A percentile compares a stretch with the other conserved stretches of the same genome.
Conservation (phyloP, 768 basidiomycete species). For the Naganishia randhawae region DNA sequence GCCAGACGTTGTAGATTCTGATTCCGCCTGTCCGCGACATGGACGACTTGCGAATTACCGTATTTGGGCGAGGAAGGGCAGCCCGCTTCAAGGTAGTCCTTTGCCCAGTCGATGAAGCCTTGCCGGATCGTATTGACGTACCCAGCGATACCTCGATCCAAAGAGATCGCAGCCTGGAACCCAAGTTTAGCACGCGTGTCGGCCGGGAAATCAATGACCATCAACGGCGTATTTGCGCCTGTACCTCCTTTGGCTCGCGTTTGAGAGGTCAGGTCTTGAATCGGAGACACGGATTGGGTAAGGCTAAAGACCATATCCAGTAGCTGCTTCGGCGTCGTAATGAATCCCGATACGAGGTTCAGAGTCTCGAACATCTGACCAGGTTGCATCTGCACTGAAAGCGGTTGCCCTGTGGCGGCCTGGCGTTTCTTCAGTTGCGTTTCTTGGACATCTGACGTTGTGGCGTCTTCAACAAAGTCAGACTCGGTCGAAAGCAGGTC, state of each 20-base stretch:
- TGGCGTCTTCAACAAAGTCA: not conserved
- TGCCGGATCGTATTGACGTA: slow-evolving; percentile 34
- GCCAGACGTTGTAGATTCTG: slow-evolving; percentile 38
- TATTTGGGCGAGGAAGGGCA: slow-evolving; percentile 33
- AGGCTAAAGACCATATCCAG: slow-evolving; percentile 39
- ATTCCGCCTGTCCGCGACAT: slow-evolving; percentile 40
- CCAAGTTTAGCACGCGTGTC: slow-evolving; percentile 30
- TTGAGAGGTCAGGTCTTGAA: slow-evolving; percentile 32
- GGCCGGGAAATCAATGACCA: slow-evolving; percentile 7
- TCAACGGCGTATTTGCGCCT: slow-evolving; percentile 4
- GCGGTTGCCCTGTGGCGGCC: not conserved
- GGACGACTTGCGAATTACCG: slow-evolving; percentile 16
- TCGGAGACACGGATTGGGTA: slow-evolving; percentile 41
- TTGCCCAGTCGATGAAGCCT: slow-evolving; percentile 35
- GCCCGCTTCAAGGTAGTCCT: slow-evolving; percentile 31
- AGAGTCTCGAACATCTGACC: slow-evolving; percentile 31
- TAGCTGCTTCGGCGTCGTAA: slow-evolving; percentile 36
- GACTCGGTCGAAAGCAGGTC: not conserved
- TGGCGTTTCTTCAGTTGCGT: not conserved
- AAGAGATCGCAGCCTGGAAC: slow-evolving; percentile 36
- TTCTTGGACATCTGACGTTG: not conserved
- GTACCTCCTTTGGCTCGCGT: not conserved
- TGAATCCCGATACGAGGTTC: slow-evolving; percentile 43
- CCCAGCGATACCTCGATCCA: slow-evolving; percentile 39
- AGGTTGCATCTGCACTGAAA: not conserved